Base-by-base conservation (phyloP, 495 filamentous ascomycete genomes). In the Penicillium lagena region DNA sequence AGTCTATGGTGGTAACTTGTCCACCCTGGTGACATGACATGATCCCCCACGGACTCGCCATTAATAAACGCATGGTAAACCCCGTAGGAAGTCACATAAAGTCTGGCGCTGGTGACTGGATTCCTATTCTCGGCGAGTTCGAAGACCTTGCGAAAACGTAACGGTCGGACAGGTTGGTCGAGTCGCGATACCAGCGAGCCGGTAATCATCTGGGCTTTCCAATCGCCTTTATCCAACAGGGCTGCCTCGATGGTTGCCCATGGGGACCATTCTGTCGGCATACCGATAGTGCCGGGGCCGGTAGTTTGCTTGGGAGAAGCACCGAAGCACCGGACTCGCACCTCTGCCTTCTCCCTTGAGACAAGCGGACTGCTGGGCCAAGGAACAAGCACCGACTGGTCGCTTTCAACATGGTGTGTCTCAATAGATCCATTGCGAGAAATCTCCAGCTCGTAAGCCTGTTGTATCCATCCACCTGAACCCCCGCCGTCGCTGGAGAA, bases 1-100 rank as follows among this genome's bases (percentile, higher is more conserved):
- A 69, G 62, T 7, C 70, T 62, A 45, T 71, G 54, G 0, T 61
- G 55, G 43, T 76, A 77, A 9, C 63, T 66, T 29, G 72, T 68
- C 68, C 72, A 78, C 2, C 73, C 76, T 0, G 73, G 75, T 13
- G 50, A 46, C 45, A 53, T 47, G 7, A 35, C 22, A 39, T 50
- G 40, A 35, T 50, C 46, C 4, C 50, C 46, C 1, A 53, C 35
- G 4, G 35, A 46, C 12, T 7, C 15, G 8, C 45, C 45, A 29
- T 53, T 53, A 7, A 53, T n/a, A 12, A 34, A 47, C 7, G 34
- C 41, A 8, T 42, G 40, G 11, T 53, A 53, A 0, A 49, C 45
- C 0, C 50, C 50, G 4, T 45, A 42, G 0, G 45, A 31, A 7
- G 50, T 53, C 11, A 50, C 39, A 31, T 53, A 53, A 9, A 49